A percentile compares a stretch with the other conserved stretches of the same genome.
Evolutionary conservation across 495 filamentous ascomycete species (phyloP).

Genomic region (Xylaria grammica): DNA sequence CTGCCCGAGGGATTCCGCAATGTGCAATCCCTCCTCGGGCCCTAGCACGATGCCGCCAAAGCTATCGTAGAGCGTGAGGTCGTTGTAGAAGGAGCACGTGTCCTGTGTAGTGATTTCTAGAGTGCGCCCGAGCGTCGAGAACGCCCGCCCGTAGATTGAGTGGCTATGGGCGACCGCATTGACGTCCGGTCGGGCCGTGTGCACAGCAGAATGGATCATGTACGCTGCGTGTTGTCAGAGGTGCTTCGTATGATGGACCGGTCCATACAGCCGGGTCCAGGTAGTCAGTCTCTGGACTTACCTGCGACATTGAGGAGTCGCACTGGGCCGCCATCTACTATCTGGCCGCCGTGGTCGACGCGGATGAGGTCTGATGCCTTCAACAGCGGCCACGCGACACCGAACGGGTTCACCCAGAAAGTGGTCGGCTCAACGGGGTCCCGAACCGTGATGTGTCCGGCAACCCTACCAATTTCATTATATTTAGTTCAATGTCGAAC

Average conservation of each 20-base stretch:
- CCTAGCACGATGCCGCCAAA: conserved; percentile 76
- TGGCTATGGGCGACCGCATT: conserved; percentile 76
- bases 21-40: conserved; percentile 70
- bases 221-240: conserved; percentile 46
- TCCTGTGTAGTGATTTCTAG: conserved; percentile 79
- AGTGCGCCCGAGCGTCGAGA: conserved; percentile 67
- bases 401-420: conserved; percentile 87
- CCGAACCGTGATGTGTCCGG: conserved; percentile 34
- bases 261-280: neutral
- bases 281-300: neutral
- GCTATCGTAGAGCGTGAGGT: conserved; percentile 58
- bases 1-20: conserved; percentile 65
- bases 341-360: conserved; percentile 66
- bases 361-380: conserved; percentile 73
- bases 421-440: conserved; percentile 71
- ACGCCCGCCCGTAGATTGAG: conserved; percentile 71
- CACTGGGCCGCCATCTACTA: conserved; percentile 70
- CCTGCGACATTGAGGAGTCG: conserved; percentile 69
- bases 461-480: conserved; percentile 16
- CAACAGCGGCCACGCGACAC: conserved; percentile 71
- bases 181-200: conserved; percentile 73
- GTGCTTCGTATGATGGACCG: neutral
- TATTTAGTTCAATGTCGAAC: conserved; percentile 4
- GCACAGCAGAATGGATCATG: conserved; percentile 71
- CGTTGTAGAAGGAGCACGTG: conserved; percentile 52